These are phyloP conservation scores for Aquanectria penicillioides DNA, from an alignment of 2,329 filamentous ascomycete species.

Conservation along the genomic window DNA sequence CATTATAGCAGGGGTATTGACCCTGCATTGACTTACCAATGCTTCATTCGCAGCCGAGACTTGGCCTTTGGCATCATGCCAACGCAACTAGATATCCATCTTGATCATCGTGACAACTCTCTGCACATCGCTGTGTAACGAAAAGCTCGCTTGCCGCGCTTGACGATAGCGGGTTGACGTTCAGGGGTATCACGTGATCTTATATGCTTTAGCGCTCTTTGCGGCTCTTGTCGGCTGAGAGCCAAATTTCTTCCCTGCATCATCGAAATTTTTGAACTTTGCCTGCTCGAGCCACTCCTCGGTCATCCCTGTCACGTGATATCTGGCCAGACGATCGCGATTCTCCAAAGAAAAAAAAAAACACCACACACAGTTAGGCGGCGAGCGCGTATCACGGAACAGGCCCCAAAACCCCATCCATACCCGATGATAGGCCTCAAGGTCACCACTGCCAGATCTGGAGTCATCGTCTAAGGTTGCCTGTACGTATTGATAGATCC, in stretches of 20 bases:
- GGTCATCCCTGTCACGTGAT: slow-evolving; percentile 45
- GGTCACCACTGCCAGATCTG: slow-evolving; percentile 38
- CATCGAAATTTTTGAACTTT: slow-evolving; percentile 36
- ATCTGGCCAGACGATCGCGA: slow-evolving; percentile 40
- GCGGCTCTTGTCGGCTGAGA: slow-evolving; percentile 28
- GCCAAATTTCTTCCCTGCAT: slow-evolving; percentile 44
- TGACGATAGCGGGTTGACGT: slow-evolving; percentile 29
- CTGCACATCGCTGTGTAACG: no score
- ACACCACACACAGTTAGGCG: slow-evolving; percentile 32
- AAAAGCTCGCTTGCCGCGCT: slow-evolving; percentile 23
- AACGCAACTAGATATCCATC: no score
- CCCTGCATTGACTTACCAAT: background rate
- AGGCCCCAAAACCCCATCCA: slow-evolving; percentile 34
- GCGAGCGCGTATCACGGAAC: slow-evolving; percentile 36
- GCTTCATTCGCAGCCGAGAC: no score
- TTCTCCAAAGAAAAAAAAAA: slow-evolving; percentile 34
- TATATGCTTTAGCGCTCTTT: slow-evolving; percentile 33
- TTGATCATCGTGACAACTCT: no score
- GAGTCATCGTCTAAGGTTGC: slow-evolving; percentile 43
- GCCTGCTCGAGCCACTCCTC: slow-evolving; percentile 30
- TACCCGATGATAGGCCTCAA: slow-evolving; percentile 44
- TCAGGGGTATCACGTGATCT: slow-evolving; percentile 45
- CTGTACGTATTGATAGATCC: slow-evolving; percentile 43
- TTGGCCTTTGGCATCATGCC: no score
- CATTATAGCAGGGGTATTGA: slow-evolving; percentile 22